A percentile compares a stretch with the other conserved stretches of the same genome.
phyloP scores from a whole-genome alignment of 805 yeast genomes.

The Zygoascus biomembranicola region DNA sequence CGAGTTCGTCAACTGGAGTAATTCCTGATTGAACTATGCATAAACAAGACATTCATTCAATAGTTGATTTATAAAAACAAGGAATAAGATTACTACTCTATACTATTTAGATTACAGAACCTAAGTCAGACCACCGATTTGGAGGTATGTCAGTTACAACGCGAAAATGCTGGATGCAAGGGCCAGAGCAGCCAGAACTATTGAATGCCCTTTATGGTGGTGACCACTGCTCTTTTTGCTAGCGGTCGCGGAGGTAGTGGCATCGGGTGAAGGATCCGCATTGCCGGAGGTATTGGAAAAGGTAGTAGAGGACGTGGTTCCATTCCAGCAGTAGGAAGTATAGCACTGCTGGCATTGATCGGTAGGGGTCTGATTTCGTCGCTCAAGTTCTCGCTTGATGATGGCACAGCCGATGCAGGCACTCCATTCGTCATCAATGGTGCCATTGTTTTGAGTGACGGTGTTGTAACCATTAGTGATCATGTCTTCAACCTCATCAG shows the following conservation, averaged over 20 bases:
- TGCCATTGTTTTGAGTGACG: constrained; percentile 54
- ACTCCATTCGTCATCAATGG: constrained; percentile 60
- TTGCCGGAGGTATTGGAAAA: constrained; percentile 7
- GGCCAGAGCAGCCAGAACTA: background rate
- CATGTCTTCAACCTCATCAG: constrained; percentile 48
- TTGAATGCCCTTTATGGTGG: background rate
- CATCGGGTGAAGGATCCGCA: constrained; percentile 11
- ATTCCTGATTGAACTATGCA: too few species aligned
- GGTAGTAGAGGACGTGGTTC: constrained; percentile 23
- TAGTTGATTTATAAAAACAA: too few species aligned
- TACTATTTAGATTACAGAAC: background rate
- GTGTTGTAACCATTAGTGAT: constrained; percentile 69
- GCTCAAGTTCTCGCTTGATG: constrained; percentile 68
- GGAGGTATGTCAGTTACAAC: background rate
- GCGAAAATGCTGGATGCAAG: background rate
- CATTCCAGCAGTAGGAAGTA: constrained; percentile 68
- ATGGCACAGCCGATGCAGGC: constrained; percentile 80
- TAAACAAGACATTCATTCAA: too few species aligned
- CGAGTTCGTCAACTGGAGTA: constrained; percentile 24
- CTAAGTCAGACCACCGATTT: too few species aligned
- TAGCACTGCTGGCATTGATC: constrained; percentile 70
- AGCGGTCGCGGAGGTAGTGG: background rate
- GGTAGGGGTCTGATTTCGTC: constrained; percentile 43
- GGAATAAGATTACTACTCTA: background rate
- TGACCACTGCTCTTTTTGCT: background rate